These are phyloP conservation scores for Aspergillus brunneoviolaceus DNA, from an alignment of 2,329 filamentous ascomycete species.

Conservation along the genomic window DNA sequence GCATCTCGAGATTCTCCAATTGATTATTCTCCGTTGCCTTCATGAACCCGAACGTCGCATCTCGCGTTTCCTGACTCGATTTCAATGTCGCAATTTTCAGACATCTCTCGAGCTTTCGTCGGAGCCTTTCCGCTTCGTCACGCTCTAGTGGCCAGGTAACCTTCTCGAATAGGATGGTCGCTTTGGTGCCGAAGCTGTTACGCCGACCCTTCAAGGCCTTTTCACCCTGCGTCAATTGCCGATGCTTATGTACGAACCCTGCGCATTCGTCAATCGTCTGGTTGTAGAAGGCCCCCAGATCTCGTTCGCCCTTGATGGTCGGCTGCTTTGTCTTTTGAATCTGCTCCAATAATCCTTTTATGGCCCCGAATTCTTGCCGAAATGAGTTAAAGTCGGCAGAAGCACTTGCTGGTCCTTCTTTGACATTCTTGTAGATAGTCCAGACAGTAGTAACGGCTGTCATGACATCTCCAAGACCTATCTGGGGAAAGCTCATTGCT, in stretches of 20 bases:
- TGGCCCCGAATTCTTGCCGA: conserved; percentile 5
- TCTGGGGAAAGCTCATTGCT: conserved; percentile 12
- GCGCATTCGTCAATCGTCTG: conserved; percentile 7
- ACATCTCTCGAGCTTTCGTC: conserved; percentile 10
- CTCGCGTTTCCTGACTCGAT: conserved; percentile 6
- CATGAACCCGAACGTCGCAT: conserved; percentile 2
- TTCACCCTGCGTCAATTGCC: neutral
- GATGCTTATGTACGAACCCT: conserved; percentile 9
- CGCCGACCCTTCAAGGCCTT: neutral
- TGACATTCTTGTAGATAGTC: conserved; percentile 14
- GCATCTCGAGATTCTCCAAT: conserved; percentile 11
- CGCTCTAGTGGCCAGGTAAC: conserved; percentile 14
- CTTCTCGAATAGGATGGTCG: conserved; percentile 7
- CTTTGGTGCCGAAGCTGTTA: neutral
- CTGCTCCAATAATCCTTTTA: conserved; percentile 9
- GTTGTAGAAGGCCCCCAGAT: conserved; percentile 9
- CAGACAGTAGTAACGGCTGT: conserved; percentile 8
- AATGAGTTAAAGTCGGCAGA: conserved; percentile 9
- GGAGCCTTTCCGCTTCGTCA: conserved; percentile 13
- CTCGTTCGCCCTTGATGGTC: conserved; percentile 3
- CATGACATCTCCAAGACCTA: conserved; percentile 11
- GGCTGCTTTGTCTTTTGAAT: neutral
- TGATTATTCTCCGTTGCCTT: conserved; percentile 4
- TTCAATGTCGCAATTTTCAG: conserved; percentile 15
- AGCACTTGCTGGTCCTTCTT: neutral